These are phyloP conservation scores for Penicillium steckii DNA, from an alignment of 495 filamentous ascomycete genomes.

Conservation along the genomic window DNA sequence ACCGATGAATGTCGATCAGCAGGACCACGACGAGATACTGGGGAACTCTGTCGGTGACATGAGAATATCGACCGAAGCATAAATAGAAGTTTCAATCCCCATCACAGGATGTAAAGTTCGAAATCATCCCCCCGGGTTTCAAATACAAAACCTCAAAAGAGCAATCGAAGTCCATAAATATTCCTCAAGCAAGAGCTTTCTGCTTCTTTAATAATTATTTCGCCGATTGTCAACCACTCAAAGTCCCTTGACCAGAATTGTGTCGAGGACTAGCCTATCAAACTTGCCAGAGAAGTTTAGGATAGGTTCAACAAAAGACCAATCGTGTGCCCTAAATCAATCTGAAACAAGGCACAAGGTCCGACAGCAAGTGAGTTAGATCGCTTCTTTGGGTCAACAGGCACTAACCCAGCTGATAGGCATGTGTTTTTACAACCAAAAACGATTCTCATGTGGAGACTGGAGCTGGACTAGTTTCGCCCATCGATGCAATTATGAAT, in stretches of 20 bases:
- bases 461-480: conserved; percentile 96
- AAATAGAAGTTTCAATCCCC: conserved; percentile 44
- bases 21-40: conserved; percentile 24
- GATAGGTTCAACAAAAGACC: conserved; percentile 23
- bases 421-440: conserved; percentile 62
- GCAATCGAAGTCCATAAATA: conserved; percentile 24
- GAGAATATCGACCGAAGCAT: conserved; percentile 39
- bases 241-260: conserved; percentile 17
- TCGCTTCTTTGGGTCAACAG: conserved; percentile 16
- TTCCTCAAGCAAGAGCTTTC: conserved; percentile 18
- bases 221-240: conserved; percentile 13
- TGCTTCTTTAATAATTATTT: conserved; percentile 27
- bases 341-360: conserved; percentile 38
- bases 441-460: conserved; percentile 69
- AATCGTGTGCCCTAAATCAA: conserved; percentile 30
- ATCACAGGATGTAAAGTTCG: conserved; percentile 24
- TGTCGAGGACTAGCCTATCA: conserved; percentile 38
- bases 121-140: conserved; percentile 36
- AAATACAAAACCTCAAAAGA: conserved; percentile 23
- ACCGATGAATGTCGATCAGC: conserved; percentile 39
- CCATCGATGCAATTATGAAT: conserved; percentile 92
- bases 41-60: conserved; percentile 24
- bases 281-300: conserved; percentile 30
- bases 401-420: conserved; percentile 41
- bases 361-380: conserved; percentile 37